These are phyloP conservation scores for Rhodotorula toruloides DNA, from an alignment of 768 basidiomycete genomes.

Conservation along the genomic window DNA sequence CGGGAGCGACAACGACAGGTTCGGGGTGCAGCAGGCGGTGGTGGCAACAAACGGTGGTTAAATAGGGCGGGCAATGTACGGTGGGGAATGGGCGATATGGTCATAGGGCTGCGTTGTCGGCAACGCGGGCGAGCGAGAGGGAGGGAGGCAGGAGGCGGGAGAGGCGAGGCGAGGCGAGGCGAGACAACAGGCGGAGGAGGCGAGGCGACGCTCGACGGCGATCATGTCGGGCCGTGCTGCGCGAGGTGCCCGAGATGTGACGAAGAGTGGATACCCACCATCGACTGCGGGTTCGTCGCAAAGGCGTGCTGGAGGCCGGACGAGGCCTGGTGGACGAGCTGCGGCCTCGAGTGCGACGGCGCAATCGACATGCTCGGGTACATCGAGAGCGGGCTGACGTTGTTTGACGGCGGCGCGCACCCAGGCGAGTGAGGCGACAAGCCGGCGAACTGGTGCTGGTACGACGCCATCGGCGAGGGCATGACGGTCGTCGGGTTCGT, in stretches of 20 bases:
- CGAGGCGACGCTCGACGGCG: not conserved
- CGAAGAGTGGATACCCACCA: not conserved
- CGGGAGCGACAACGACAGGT: too few relatives aligned
- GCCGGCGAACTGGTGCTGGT: not conserved
- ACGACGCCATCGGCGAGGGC: not conserved
- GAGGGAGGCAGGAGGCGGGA: too few relatives aligned
- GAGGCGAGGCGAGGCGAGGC: not conserved
- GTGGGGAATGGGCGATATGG: too few relatives aligned
- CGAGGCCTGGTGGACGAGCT: not conserved
- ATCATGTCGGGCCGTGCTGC: not conserved
- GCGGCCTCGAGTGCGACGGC: not conserved
- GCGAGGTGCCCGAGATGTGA: not conserved
- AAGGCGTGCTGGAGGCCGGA: not conserved
- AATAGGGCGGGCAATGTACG: too few relatives aligned
- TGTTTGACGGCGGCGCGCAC: not conserved
- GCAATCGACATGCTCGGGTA: not conserved
- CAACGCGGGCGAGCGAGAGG: too few relatives aligned
- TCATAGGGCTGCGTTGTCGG: too few relatives aligned
- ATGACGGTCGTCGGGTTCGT: slow-evolving; percentile 18
- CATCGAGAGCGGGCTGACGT: not conserved
- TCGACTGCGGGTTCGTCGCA: not conserved
- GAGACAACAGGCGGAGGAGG: not conserved
- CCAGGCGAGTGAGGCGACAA: not conserved
- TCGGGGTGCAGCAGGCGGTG: too few relatives aligned
- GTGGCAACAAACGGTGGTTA: too few relatives aligned